A percentile compares a stretch with the other conserved stretches of the same genome.
Conservation (phyloP, 176 grass and related monocot species). For the Alloteropsis semialata region DNA sequence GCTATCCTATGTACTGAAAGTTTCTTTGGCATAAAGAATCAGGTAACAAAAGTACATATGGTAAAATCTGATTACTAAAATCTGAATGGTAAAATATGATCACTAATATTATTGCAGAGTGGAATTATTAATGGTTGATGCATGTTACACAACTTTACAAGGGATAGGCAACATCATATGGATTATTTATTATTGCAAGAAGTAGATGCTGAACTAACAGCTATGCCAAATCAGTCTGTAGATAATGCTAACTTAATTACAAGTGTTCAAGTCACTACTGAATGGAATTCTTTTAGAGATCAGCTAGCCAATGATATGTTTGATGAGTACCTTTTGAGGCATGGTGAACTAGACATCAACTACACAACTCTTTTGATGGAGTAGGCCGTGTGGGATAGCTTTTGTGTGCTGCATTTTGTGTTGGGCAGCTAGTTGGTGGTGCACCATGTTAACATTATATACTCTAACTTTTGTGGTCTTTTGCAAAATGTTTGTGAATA, state of each 20-base stretch:
- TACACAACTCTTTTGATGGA: too few relatives aligned
- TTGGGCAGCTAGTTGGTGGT: too few relatives aligned
- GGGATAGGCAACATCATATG: too few relatives aligned
- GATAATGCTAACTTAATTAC: background rate
- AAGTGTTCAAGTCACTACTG: background rate
- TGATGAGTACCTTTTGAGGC: background rate
- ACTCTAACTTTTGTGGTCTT: too few relatives aligned
- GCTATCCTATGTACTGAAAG: too few relatives aligned
- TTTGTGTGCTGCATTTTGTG: too few relatives aligned
- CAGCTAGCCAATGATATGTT: background rate
- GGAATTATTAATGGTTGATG: conserved; percentile 4
- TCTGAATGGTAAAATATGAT: background rate
- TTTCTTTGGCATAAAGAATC: background rate
- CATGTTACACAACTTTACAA: background rate
- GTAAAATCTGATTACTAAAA: too few relatives aligned
- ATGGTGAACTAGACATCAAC: too few relatives aligned
- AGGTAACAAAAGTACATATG: background rate
- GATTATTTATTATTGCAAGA: background rate
- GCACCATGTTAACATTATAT: too few relatives aligned
- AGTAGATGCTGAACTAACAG: background rate
- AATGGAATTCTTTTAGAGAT: background rate
- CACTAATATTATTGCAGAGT: too few relatives aligned
- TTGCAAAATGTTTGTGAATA: too few relatives aligned
- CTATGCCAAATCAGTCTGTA: accelerated
- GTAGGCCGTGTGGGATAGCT: too few relatives aligned